Evolutionary conservation across 257 asterid species (phyloP), one percentile per base, ranked within the genome.

Genomic region (Sherardia arvensis): DNA sequence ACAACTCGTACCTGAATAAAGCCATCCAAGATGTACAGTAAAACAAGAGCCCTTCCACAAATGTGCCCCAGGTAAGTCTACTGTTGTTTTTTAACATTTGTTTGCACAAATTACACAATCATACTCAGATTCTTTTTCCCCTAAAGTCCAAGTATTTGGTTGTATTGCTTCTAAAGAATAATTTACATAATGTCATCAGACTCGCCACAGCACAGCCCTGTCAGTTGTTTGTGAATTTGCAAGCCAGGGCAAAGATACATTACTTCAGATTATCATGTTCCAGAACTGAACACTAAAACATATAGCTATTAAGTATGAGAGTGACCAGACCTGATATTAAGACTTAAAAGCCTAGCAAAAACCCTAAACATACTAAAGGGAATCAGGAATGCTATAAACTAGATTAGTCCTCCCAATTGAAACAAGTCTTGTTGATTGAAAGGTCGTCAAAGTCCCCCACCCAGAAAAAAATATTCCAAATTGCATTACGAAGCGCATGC

Each of bases 1-100:
- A 93, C 68, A 93, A 90, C 81, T 93, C 99, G 32, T 93, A 93
- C 80, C 99, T 93, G 90, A 64, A 72, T 25, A 59, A 70, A 66
- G 55, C 6, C 17, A 3, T 25, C 33, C 53, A 26, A 40, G 49
- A 55, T 48, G 12, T 48, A 26, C 25, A 34, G 40, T 17, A 36
- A 34, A 61, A 32, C 32, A 59, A 58, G 33, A 59, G 38, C 32
- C 8, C n/a, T 22, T 59, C 40, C 65, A 40, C 48, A 40, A 4
- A 7, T 30, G 34, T 2, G 48, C 48, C 8, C 8, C 11, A 30
- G 34, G 10, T 15, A 40, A 7, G 48, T 40, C 15, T 40, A n/a
- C n/a, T n/a, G n/a, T n/a, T n/a, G n/a, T n/a, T n/a, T n/a, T n/a
- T n/a, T n/a, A 15, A 8, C 17, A 40, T 40, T 40, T 40, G 26